Evolutionary conservation across 805 yeast species (phyloP), one percentile per base, ranked within the genome.

Genomic region (Kockiozyma suomiensis): DNA sequence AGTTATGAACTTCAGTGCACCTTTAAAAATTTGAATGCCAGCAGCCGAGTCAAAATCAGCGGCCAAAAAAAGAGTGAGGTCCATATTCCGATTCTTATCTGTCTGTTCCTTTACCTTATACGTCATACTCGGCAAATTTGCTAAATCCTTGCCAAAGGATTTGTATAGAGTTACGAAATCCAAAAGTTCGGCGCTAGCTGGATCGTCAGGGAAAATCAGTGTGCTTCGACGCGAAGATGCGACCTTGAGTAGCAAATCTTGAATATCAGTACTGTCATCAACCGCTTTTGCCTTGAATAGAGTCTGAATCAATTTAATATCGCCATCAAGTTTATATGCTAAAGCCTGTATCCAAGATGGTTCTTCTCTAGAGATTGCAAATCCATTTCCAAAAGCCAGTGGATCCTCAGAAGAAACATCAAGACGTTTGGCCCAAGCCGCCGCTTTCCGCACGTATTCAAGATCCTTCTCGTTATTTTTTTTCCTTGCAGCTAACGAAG

Each of bases 381-480:
- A 85, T 46, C 98, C 98, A 72, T 93, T 88, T 30, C 84, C 82
- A 51, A 90, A 79, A 3, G 90, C 74, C 0, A 81, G 72, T 0
- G 93, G 85, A 0, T 71, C 70, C 0, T 68, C 67, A 28, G 85
- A 72, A 4, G 81, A 78, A 37, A 84, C 75, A 0, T 72, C 74
- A 47, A 76, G 67, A 4, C 70, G 66, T n/a, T 62, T 54, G 8
- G 59, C 43, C 79, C 79, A 76, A 4, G 65, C 59, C 3, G 25
- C 37, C 1, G 71, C 58, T 8, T 54, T 62, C 13, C 46, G 59
- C 8, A 41, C 40, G 12, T 4, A 19, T 8, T 40, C 47, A 1
- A 19, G 17, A 26, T 19, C 28, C 6, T 19, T 33, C 2, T 25
- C 28, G 10, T 42, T 15, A 13, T 6, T 23, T 8, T 38, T 33